These are phyloP conservation scores for Roridomyces roridus DNA, from an alignment of 768 basidiomycete genomes.

Conservation along the genomic window DNA sequence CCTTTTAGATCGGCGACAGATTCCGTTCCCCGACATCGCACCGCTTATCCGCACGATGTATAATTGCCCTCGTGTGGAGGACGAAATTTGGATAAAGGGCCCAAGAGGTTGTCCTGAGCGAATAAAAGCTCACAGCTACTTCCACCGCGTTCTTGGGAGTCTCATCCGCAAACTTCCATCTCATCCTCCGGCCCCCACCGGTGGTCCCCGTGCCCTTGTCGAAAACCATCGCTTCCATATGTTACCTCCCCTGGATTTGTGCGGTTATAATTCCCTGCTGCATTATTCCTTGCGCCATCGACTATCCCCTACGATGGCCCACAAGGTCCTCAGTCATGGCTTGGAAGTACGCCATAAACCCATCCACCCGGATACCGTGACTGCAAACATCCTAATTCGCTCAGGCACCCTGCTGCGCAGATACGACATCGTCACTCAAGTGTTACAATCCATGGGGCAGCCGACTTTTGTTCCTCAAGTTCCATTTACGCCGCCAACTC, in stretches of 20 bases:
- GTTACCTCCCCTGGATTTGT: conserved; percentile 42
- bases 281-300: conserved; percentile 70
- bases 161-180: conserved; percentile 43
- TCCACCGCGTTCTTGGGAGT: conserved; percentile 51
- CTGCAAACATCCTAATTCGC: conserved; percentile 66
- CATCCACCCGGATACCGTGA: conserved; percentile 51
- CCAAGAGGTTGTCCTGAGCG: conserved; percentile 27
- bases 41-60: conserved; percentile 55
- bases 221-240: conserved; percentile 15
- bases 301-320: conserved; percentile 54
- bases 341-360: conserved; percentile 42
- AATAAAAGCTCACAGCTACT: conserved; percentile 52
- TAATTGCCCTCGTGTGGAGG: conserved; percentile 45
- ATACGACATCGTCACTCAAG: conserved; percentile 45
- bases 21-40: conserved; percentile 52
- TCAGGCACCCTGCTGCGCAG: conserved; percentile 56
- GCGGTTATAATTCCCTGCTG: conserved; percentile 65
- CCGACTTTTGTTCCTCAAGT: background rate
- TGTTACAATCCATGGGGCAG: conserved; percentile 39
- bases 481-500: conserved; percentile 3
- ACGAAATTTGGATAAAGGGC: conserved; percentile 45
- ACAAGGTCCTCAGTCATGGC: conserved; percentile 63
- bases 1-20: conserved; percentile 54
- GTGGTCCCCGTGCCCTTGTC: conserved; percentile 15
- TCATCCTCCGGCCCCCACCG: conserved; percentile 24